phyloP scores from a whole-genome alignment of 257 asterid species.

The Linderniella brevidens region DNA sequence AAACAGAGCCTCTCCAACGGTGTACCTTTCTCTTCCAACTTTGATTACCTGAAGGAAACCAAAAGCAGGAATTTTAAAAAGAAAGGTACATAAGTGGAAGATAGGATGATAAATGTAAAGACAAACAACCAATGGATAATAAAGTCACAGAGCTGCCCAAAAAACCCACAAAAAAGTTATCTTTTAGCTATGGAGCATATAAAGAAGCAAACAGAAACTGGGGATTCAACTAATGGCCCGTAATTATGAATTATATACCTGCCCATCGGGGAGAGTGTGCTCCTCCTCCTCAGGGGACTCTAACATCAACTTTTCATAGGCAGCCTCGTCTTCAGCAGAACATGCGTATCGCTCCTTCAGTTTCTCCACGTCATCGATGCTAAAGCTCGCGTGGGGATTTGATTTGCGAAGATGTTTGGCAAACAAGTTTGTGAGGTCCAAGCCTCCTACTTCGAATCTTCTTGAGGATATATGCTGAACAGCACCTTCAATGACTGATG shows the following conservation, averaged over 20 bases:
- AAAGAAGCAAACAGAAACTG: too few species aligned
- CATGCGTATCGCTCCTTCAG: conserved; percentile 71
- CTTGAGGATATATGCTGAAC: conserved; percentile 93
- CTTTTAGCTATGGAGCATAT: too few species aligned
- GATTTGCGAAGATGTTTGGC: conserved; percentile 53
- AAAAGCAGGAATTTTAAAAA: neutral
- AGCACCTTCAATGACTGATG: conserved; percentile 94
- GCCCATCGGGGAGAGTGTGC: conserved; percentile 92
- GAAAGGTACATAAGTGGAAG: conserved; percentile 3
- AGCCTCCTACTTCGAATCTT: conserved; percentile 82
- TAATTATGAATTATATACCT: conserved; percentile 23
- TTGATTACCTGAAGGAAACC: conserved; percentile 42
- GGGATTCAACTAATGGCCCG: too few species aligned
- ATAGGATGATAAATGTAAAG: too few species aligned
- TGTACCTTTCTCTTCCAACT: conserved; percentile 74
- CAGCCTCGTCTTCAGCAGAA: conserved; percentile 59
- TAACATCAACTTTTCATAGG: conserved; percentile 36
- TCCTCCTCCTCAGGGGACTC: conserved; percentile 63
- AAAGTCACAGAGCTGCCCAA: conserved; percentile 2
- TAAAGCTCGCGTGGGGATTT: conserved; percentile 45
- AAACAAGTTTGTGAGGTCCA: conserved; percentile 65
- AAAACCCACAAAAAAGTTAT: too few species aligned
- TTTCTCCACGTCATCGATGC: conserved; percentile 53
- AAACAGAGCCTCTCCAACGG: conserved; percentile 84
- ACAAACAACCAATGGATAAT: too few species aligned